phyloP scores from a whole-genome alignment of 176 grass and related monocot species.

The Chrysopogon serrulatus region DNA sequence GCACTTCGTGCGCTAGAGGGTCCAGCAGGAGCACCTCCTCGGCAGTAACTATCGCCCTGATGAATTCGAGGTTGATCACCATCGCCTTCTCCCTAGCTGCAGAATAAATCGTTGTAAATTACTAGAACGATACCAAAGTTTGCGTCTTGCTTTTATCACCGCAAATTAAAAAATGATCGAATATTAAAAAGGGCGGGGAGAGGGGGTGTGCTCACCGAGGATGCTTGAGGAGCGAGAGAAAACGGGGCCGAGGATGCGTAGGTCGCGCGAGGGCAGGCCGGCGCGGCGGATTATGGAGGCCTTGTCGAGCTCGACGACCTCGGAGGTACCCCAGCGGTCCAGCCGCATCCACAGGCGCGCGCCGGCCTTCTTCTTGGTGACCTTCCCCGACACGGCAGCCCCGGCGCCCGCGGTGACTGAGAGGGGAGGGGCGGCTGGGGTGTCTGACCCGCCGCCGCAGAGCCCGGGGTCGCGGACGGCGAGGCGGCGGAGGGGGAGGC shows the following conservation, averaged over 20 bases:
- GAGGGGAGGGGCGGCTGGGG: neutral
- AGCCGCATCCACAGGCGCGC: constrained; percentile 78
- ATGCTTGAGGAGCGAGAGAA: constrained; percentile 98
- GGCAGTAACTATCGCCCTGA: constrained; percentile 80
- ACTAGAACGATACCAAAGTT: neutral
- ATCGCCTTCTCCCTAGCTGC: constrained; percentile 94
- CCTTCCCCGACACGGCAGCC: constrained; percentile 27
- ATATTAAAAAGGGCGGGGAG: neutral
- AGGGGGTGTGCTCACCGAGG: constrained; percentile 53
- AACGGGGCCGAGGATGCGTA: constrained; percentile 82
- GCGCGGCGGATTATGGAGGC: constrained; percentile 65
- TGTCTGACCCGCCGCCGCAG: neutral
- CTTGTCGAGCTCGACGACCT: constrained; percentile 90
- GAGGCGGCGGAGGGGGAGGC: neutral
- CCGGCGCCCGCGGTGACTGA: neutral
- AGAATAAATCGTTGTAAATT: constrained; percentile 23
- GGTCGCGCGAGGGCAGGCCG: constrained; percentile 63
- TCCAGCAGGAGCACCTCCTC: constrained; percentile 84
- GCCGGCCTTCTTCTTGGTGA: constrained; percentile 75
- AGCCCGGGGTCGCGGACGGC: neutral
- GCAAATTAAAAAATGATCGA: neutral
- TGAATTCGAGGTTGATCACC: constrained; percentile 87
- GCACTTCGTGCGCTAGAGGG: constrained; percentile 60
- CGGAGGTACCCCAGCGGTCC: constrained; percentile 62
- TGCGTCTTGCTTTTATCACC: neutral